phyloP scores from a whole-genome alignment of 768 basidiomycete species.

The Lentinula guzmanii region DNA sequence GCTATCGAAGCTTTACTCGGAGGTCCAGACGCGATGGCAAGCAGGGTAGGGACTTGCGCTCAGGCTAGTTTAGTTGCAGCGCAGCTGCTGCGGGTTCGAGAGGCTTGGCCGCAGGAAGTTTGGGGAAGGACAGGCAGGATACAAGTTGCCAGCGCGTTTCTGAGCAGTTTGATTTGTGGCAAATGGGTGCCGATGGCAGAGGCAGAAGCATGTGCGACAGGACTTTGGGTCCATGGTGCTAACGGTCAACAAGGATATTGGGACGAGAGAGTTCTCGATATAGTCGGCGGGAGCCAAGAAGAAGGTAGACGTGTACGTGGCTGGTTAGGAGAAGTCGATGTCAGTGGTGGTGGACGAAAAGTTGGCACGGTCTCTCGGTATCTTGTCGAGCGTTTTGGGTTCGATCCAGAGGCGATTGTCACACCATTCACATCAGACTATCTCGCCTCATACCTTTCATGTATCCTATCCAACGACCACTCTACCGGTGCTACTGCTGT shows the following conservation, averaged over 20 bases:
- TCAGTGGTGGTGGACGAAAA: constrained; percentile 56
- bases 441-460: constrained; percentile 71
- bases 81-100: constrained; percentile 73
- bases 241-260: constrained; percentile 55
- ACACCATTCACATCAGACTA: constrained; percentile 75
- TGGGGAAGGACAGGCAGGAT: constrained; percentile 75
- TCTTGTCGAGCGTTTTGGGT: constrained; percentile 75
- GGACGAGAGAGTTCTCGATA: constrained; percentile 76
- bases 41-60: constrained; percentile 69
- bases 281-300: constrained; percentile 70
- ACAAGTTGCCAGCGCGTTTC: constrained; percentile 71
- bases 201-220: constrained; percentile 72
- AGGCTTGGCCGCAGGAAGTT: constrained; percentile 69
- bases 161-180: constrained; percentile 66
- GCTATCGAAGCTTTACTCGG: constrained; percentile 72
- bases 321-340: constrained; percentile 82
- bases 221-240: constrained; percentile 61
- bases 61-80: constrained; percentile 67
- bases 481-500: constrained; percentile 54
- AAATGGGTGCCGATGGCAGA: constrained; percentile 69
- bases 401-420: constrained; percentile 70
- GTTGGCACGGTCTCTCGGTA: constrained; percentile 67
- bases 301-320: constrained; percentile 67
- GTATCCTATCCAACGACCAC: constrained; percentile 49
- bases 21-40: constrained; percentile 71